phyloP scores from a whole-genome alignment of 2,329 filamentous ascomycete species.

The Hymenoscyphus fructigenus region DNA sequence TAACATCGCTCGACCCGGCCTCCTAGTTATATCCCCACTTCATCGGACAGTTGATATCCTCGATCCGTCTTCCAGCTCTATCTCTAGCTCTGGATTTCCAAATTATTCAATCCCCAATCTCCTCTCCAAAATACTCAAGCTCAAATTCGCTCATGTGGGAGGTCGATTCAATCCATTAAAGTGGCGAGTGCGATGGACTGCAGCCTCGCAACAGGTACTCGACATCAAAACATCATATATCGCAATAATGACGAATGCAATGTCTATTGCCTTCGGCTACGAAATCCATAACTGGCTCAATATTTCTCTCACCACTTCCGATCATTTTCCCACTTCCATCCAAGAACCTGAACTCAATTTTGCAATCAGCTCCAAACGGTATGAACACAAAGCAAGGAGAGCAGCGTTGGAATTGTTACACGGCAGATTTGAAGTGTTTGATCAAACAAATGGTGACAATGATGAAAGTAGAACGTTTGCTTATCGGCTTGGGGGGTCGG shows the following conservation, averaged over 20 bases:
- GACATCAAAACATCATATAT: neutral
- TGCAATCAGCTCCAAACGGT: neutral
- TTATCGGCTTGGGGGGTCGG: neutral
- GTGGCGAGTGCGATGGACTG: conserved; percentile 1
- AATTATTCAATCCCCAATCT: neutral
- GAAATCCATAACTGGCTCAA: neutral
- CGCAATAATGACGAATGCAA: conserved; percentile 3
- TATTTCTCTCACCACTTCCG: neutral
- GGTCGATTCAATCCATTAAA: conserved; percentile 2
- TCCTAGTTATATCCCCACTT: neutral
- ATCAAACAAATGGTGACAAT: neutral
- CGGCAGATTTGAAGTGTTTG: neutral
- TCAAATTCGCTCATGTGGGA: neutral
- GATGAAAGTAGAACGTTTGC: neutral
- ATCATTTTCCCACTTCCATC: neutral
- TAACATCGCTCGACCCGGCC: neutral
- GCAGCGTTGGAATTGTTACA: neutral
- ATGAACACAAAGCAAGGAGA: neutral
- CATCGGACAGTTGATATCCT: neutral
- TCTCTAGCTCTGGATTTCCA: neutral
- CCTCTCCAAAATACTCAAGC: neutral
- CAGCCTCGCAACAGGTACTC: neutral
- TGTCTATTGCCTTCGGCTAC: conserved; percentile 3
- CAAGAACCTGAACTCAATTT: neutral
- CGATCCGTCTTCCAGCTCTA: neutral